Evolutionary conservation across 768 basidiomycete species (phyloP), one percentile per base, ranked within the genome.

Genomic region (Macrocybe gigantea): DNA sequence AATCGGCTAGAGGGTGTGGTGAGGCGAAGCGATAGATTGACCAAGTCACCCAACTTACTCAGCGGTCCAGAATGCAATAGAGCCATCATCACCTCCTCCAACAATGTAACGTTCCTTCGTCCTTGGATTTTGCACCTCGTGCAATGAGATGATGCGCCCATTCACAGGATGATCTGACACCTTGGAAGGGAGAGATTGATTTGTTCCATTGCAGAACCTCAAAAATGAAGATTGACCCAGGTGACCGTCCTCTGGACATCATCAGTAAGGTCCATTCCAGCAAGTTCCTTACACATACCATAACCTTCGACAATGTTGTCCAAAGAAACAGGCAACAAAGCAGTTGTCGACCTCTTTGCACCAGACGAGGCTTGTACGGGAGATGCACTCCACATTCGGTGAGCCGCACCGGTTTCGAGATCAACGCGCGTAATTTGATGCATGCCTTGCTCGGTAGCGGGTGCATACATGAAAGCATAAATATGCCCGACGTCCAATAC

Each of bases 41-140:
- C 10, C 31, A 7, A 36, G 33, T 44, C 7, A 22, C n/a, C 22
- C 11, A 40, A 47, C 79, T 47, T 59, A 91, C 89, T 72, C 74
- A 6, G 78, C 53, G 2, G 75, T 70, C 90, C 89, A 93, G 47
- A 90, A 69, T 0, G 78, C 80, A 22, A 93, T 73, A 0, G 83
- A 82, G 3, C 92, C 92, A 56, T 90, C 87, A 48, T 87, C 84
- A 0, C 75, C 78, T 2, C 91, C 89, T 10, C 86, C 90, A 10
- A 90, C 65, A 11, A 94, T 66, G 32, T 80, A 76, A 12, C 66
- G 74, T 50, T 88, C 80, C 34, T 74, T 75, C 1, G 82, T 85
- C 34, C 80, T 62, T 12, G 70, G 66, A 53, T 85, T 83, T 43
- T 76, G 72, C 7, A 80, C 71, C 12, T 75, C 53, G 55, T 83